Base-by-base conservation (phyloP, 331 rosid genomes). In the Stylosanthes scabra region DNA sequence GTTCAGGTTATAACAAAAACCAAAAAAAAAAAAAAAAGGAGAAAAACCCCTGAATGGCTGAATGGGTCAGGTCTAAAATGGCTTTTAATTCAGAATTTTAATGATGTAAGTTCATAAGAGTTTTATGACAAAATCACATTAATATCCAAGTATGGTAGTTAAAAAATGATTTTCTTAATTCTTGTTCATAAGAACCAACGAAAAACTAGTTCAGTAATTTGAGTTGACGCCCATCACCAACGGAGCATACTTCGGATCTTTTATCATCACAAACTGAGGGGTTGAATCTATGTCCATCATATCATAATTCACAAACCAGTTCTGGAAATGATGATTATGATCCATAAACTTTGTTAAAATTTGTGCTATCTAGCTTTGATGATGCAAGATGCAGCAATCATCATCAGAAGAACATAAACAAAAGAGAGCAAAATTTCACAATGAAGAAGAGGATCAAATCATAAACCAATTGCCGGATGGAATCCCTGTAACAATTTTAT, bases 401-500 rank as follows among this genome's bases (percentile, higher is more conserved):
- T 16, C 74, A 68, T 16, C 74, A 68, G 16, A 47, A 15, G 70
- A 73, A 47, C 3, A 5, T 74, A 63, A 63, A 68, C 64, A 57
- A 63, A 74, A 74, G 59, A 82, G 66, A 64, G 8, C 63, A 78
- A 64, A 78, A 58, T 3, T 47, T n/a, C 44, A 63, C 29, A 20
- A 57, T 49, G 77, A 61, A 13, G 76, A 80, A 63, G 80, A 75
- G 16, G 78, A 82, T 54, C 20, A 59, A 5, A 82, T 82, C 31
- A 69, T 31, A 31, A 31, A 74, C 54, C 86, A 75, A 61, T 66
- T 79, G 10, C 87, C 79, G 29, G 77, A 76, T 16, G 87, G 76
- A 78, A 66, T 75, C 50, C 79, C 75, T 40, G 40, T 11, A 49
- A 46, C 61, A n/a, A 79, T 79, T 66, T 57, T 83, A 57, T 71